Base-by-base conservation (phyloP, 257 asterid species). In the Fraxinus quadrangulata region DNA sequence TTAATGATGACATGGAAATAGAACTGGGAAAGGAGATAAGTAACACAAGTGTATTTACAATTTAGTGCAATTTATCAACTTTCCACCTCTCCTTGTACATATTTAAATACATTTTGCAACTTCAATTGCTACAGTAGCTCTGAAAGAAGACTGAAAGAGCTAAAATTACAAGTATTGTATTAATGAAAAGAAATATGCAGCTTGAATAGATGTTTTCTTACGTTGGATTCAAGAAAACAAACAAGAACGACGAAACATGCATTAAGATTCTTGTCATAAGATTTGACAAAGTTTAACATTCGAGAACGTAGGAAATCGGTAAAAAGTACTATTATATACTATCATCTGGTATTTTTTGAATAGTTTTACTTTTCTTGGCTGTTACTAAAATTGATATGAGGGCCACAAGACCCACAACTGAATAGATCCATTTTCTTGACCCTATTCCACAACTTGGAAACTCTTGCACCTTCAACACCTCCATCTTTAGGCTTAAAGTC, bases 341-440 rank as follows among this genome's bases (percentile, higher is more conserved):
- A 19, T 23, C 73, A 73, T 69, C 69, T 79, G 14, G 67, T 34
- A 67, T 68, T 68, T 84, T 65, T 79, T 47, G 67, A 54, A 23
- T n/a, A 23, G 37, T 40, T 33, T 8, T 69, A 11, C 66, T 54
- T 61, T 37, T 51, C 75, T 79, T 82, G 87, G 85, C 85, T 71
- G 70, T 70, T 75, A 34, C 82, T 77, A 49, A 91, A 77, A 77
- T 79, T 81, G 72, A 83, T 67, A 45, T 83, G 84, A 59, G 95
- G 88, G 14, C 90, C 92, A 75, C 99, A 89, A 65, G 95, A 87
- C 5, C 90, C 94, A 76, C 99, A 89, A 3, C 51, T 83, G 76
- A 94, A 85, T 82, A 91, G 61, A 70, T 94, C 96, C 17, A 92
- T 86, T 86, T 88, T 94, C 90, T 84, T 94, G 61, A 91, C 88